Evolutionary conservation across 2,329 filamentous ascomycete genomes (phyloP).

Genomic region (Juglanconis sp.): DNA sequence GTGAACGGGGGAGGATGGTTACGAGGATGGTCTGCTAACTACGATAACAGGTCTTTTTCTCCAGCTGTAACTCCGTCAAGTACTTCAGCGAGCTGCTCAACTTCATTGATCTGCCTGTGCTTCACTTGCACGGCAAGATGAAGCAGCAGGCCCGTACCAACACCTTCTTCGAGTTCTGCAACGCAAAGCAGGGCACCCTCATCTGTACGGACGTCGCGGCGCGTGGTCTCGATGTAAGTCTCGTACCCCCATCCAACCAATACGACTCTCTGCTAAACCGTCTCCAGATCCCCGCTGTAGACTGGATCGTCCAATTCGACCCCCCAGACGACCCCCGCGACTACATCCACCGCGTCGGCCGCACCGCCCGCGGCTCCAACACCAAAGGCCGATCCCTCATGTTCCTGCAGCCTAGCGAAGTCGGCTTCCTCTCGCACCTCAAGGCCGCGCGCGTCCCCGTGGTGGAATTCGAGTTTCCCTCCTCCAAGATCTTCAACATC

Average conservation of each 20-base stretch:
- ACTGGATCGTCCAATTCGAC: slow-evolving; percentile 96
- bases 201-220: slow-evolving; percentile 98
- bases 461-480: slow-evolving; percentile 92
- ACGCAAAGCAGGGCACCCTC: slow-evolving; percentile 74
- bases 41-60: slow-evolving; percentile 70
- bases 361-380: slow-evolving; percentile 82
- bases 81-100: slow-evolving; percentile 95
- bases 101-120: slow-evolving; percentile 90
- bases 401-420: slow-evolving; percentile 88
- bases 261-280: slow-evolving; percentile 18
- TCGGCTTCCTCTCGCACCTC: slow-evolving; percentile 87
- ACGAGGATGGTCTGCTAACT: not conserved
- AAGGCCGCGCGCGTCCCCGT: slow-evolving; percentile 90
- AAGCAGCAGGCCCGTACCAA: slow-evolving; percentile 99
- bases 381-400: slow-evolving; percentile 85
- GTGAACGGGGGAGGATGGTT: not conserved
- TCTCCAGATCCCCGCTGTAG: slow-evolving; percentile 77
- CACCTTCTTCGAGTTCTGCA: slow-evolving; percentile 92
- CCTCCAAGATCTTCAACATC: slow-evolving; percentile 87
- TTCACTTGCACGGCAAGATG: slow-evolving; percentile 89
- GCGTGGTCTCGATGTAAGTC: slow-evolving; percentile 77
- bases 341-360: slow-evolving; percentile 94
- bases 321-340: slow-evolving; percentile 86
- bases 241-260: not conserved
- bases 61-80: slow-evolving; percentile 87